These are phyloP conservation scores for Aspergillus arachidicola DNA, from an alignment of 2,329 filamentous ascomycete species.

Conservation along the genomic window DNA sequence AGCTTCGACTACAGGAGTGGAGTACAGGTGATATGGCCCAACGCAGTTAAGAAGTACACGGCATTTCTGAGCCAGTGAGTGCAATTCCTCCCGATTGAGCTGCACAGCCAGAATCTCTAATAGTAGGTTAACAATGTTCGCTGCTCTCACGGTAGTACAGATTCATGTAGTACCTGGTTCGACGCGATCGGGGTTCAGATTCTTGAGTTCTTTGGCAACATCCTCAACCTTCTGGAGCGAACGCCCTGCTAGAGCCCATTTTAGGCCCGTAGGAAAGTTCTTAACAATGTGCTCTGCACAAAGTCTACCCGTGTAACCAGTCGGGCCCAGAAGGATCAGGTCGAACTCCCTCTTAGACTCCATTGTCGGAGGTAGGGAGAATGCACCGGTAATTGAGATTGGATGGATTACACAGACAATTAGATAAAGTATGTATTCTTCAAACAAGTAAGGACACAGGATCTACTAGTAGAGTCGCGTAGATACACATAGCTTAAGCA, in stretches of 20 bases:
- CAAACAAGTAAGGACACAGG: not conserved
- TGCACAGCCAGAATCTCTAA: slow-evolving; percentile 50
- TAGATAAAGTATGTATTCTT: not conserved
- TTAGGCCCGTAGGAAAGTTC: slow-evolving; percentile 72
- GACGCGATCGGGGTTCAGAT: slow-evolving; percentile 67
- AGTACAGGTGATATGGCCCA: slow-evolving; percentile 66
- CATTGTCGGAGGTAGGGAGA: slow-evolving; percentile 32
- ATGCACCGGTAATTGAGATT: not conserved
- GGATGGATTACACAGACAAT: not conserved
- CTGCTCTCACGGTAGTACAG: not conserved
- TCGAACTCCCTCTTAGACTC: slow-evolving; percentile 59
- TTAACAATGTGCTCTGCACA: slow-evolving; percentile 74
- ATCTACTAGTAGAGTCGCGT: not conserved
- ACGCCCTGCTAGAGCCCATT: slow-evolving; percentile 86
- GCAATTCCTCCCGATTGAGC: slow-evolving; percentile 54
- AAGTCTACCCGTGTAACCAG: slow-evolving; percentile 81
- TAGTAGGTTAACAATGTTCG: slow-evolving; percentile 9
- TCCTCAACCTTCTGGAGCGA: slow-evolving; percentile 73
- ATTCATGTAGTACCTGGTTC: slow-evolving; percentile 61
- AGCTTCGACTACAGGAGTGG: slow-evolving; percentile 65
- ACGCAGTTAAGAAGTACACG: slow-evolving; percentile 63
- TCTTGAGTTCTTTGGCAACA: slow-evolving; percentile 67
- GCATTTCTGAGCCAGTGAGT: slow-evolving; percentile 56
- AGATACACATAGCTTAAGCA: not conserved
- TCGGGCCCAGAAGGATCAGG: slow-evolving; percentile 67